Evolutionary conservation across 2,329 filamentous ascomycete species (phyloP).

Genomic region (Calonectria hongkongensis): DNA sequence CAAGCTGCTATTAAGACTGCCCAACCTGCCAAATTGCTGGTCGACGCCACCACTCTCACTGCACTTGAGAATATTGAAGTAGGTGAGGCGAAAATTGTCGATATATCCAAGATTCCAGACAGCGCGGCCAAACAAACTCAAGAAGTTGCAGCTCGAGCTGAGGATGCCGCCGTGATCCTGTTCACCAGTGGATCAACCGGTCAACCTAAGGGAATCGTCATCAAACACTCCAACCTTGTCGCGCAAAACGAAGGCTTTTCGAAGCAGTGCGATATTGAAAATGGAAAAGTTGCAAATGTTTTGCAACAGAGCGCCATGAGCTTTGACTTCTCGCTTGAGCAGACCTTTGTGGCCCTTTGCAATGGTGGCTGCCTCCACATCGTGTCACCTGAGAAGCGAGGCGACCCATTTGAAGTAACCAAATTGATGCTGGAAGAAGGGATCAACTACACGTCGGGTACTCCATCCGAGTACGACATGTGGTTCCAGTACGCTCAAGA

Average conservation of each 20-base stretch:
- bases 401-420: neutral
- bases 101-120: neutral
- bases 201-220: neutral
- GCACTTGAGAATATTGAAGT: neutral
- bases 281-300: neutral
- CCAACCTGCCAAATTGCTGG: neutral
- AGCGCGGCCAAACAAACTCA: neutral
- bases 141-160: neutral
- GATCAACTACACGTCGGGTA: neutral
- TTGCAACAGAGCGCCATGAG: neutral
- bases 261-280: neutral
- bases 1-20: neutral
- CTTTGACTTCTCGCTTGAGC: neutral
- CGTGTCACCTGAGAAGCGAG: neutral
- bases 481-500: neutral
- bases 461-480: neutral
- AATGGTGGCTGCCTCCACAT: neutral
- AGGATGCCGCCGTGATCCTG: neutral
- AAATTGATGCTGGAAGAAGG: neutral
- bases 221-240: neutral
- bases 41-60: neutral
- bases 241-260: neutral
- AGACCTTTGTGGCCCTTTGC: neutral
- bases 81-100: neutral
- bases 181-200: conserved; percentile 1